Evolutionary conservation across 192 early-diverging fungal species (phyloP).

Genomic region (Lobosporangium transversale): DNA sequence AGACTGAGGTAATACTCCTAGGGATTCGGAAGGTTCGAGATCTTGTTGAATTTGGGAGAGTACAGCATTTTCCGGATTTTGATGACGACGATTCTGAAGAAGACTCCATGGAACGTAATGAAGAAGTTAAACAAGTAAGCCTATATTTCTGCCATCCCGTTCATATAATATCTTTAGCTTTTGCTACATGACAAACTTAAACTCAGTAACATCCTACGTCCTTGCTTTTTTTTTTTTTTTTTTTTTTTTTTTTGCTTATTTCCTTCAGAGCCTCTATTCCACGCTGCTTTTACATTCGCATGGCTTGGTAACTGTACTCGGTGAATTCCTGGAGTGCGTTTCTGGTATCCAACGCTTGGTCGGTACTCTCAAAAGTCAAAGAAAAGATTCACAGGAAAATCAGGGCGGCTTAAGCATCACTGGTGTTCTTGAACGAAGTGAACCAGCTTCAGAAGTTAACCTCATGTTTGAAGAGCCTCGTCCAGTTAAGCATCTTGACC

Average conservation of each 20-base stretch:
- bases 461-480: conserved; percentile 37
- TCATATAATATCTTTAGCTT: neutral
- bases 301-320: conserved; percentile 33
- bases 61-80: conserved; percentile 28
- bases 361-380: conserved; percentile 29
- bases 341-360: conserved; percentile 38
- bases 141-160: neutral
- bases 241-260: neutral
- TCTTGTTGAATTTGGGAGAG: conserved; percentile 35
- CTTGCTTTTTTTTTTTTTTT: neutral
- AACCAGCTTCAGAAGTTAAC: neutral
- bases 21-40: conserved; percentile 35
- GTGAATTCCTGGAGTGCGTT: conserved; percentile 46
- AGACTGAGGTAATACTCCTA: conserved; percentile 34
- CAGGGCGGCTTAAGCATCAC: neutral
- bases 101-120: conserved; percentile 29
- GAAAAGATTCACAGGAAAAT: neutral
- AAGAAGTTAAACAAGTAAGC: neutral
- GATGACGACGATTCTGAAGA: conserved; percentile 42
- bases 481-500: conserved; percentile 37
- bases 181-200: neutral
- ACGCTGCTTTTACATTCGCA: conserved; percentile 27
- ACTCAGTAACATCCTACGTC: neutral
- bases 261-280: conserved; percentile 20
- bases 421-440: neutral